phyloP scores from a whole-genome alignment of 192 early-diverging fungal genomes.

The Gigaspora rosea region DNA sequence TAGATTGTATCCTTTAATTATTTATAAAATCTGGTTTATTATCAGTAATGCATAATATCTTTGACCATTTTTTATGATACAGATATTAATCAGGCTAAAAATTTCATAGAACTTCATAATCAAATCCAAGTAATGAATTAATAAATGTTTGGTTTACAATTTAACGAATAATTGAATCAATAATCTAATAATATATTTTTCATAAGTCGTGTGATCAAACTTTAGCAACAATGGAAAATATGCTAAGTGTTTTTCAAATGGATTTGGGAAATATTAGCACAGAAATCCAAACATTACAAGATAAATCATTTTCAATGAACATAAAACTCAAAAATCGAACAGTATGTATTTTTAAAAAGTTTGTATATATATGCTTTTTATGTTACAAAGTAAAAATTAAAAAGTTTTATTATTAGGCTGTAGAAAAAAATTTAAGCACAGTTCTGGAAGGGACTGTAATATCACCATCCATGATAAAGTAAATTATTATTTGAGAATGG shows the following conservation, averaged over 20 bases:
- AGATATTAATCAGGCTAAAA: conserved; percentile 61
- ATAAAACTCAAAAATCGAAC: conserved; percentile 82
- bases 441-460: conserved; percentile 89
- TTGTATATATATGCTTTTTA: conserved; percentile 20
- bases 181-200: conserved; percentile 7
- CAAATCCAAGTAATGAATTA: conserved; percentile 57
- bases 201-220: conserved; percentile 70
- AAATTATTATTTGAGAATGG: conserved; percentile 2
- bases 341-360: conserved; percentile 33
- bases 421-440: conserved; percentile 71
- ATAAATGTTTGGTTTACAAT: conserved; percentile 9
- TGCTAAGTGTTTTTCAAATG: conserved; percentile 82
- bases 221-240: conserved; percentile 80
- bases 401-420: conserved; percentile 42
- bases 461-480: conserved; percentile 67
- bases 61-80: neutral
- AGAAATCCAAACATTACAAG: conserved; percentile 88
- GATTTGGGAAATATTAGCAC: conserved; percentile 85
- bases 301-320: conserved; percentile 78
- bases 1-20: conserved; percentile 53
- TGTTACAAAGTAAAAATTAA: neutral
- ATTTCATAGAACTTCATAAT: conserved; percentile 65
- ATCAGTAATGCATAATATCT: neutral
- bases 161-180: neutral
- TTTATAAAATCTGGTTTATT: neutral